These are phyloP conservation scores for Claviceps monticola DNA, from an alignment of 2,329 filamentous ascomycete species.

Conservation along the genomic window DNA sequence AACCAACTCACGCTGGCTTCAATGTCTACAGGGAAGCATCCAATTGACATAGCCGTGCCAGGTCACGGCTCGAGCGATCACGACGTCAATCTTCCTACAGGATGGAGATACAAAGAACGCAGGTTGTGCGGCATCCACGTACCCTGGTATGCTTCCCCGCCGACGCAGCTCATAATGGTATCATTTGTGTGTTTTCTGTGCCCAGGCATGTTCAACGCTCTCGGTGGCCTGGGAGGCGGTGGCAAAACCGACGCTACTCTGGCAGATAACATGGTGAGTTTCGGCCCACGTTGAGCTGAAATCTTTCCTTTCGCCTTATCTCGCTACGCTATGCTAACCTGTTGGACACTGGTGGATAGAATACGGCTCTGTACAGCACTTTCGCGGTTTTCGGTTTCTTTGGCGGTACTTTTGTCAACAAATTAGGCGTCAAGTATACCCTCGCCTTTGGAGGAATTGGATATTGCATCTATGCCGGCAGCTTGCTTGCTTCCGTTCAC, in stretches of 20 bases:
- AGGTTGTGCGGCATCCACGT: slow-evolving; percentile 36
- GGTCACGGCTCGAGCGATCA: not conserved
- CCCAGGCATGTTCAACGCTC: slow-evolving; percentile 59
- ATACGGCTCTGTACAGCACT: slow-evolving; percentile 56
- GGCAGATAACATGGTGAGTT: slow-evolving; percentile 22
- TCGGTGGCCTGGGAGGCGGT: slow-evolving; percentile 49
- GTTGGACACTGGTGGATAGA: slow-evolving; percentile 15
- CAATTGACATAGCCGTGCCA: not conserved
- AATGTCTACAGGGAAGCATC: slow-evolving; percentile 3
- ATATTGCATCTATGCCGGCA: slow-evolving; percentile 59
- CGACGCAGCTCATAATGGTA: slow-evolving; percentile 57
- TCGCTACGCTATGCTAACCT: not conserved
- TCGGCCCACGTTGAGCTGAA: not conserved
- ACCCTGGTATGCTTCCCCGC: slow-evolving; percentile 60
- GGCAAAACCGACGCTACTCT: slow-evolving; percentile 32
- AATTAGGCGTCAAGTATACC: slow-evolving; percentile 52
- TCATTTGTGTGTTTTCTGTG: slow-evolving; percentile 43
- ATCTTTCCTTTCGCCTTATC: not conserved
- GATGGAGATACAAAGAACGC: slow-evolving; percentile 45
- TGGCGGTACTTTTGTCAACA: slow-evolving; percentile 64
- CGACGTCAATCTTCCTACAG: slow-evolving; percentile 21
- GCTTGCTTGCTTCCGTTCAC: slow-evolving; percentile 57
- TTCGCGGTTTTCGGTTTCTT: slow-evolving; percentile 55
- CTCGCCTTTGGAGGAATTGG: slow-evolving; percentile 60
- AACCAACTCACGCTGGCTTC: not conserved